Evolutionary conservation across 139 green algal species (phyloP).

Genomic region (Volvox africanus): DNA sequence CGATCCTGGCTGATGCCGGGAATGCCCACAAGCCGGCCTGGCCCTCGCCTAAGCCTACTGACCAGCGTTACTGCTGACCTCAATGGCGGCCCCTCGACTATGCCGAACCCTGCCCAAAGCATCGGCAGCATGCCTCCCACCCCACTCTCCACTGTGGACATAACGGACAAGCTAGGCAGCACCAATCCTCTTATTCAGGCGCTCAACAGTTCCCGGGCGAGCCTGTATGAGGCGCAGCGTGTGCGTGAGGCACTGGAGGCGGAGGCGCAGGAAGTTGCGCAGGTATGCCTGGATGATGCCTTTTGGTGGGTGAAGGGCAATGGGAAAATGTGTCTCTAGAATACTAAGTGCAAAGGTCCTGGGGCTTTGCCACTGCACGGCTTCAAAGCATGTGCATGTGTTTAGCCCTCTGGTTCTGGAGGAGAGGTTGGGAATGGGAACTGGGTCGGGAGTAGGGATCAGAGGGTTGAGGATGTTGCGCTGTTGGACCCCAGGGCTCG

Average conservation of each 20-base stretch:
- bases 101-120: not conserved
- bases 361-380: no score
- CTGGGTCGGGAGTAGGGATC: no score
- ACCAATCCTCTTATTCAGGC: slow-evolving; percentile 43
- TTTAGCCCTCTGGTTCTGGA: no score
- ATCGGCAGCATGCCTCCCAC: not conserved
- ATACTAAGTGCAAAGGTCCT: no score
- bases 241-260: slow-evolving; percentile 69
- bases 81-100: not conserved
- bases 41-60: not conserved
- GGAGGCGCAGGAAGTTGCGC: slow-evolving; percentile 65
- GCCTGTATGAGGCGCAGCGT: slow-evolving; percentile 48
- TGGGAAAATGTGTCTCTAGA: no score
- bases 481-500: no score
- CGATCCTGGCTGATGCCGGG: not conserved
- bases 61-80: not conserved
- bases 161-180: slow-evolving; percentile 46
- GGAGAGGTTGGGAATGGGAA: no score
- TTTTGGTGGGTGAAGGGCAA: not conserved
- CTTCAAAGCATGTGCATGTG: no score
- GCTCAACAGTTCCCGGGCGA: slow-evolving; percentile 34
- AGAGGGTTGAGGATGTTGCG: no score
- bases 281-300: slow-evolving; percentile 20
- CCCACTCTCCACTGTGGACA: slow-evolving; percentile 13
- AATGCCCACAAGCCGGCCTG: not conserved